phyloP scores from a whole-genome alignment of 805 yeast genomes.

The Hanseniaspora mollemarum region DNA sequence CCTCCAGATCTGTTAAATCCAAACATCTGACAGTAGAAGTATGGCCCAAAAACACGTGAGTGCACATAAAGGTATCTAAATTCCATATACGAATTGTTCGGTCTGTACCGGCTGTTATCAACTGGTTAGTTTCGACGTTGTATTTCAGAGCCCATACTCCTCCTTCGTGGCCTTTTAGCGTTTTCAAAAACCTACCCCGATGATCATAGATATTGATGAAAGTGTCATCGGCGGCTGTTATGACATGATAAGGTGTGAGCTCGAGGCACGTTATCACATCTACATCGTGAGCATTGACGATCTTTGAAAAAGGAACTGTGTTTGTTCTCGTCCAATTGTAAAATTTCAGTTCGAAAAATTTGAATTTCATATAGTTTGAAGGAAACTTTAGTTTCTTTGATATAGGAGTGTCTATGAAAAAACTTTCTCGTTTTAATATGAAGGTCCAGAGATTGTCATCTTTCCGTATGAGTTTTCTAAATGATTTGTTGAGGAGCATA shows the following conservation, averaged over 20 bases:
- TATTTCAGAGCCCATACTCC: constrained; percentile 98
- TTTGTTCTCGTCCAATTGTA: constrained; percentile 70
- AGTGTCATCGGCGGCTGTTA: constrained; percentile 85
- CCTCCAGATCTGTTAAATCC: constrained; percentile 62
- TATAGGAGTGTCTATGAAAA: constrained; percentile 21
- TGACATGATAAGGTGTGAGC: constrained; percentile 78
- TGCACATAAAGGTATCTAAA: constrained; percentile 68
- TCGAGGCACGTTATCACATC: constrained; percentile 91
- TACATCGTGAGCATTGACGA: constrained; percentile 58
- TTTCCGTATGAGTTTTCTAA: constrained; percentile 56
- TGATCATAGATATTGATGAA: constrained; percentile 67
- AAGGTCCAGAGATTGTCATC: constrained; percentile 60
- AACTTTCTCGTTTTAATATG: constrained; percentile 49
- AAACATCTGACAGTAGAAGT: constrained; percentile 87
- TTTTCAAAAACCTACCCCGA: constrained; percentile 52
- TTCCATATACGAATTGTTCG: constrained; percentile 92
- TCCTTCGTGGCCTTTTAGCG: constrained; percentile 81
- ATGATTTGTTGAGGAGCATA: constrained; percentile 52
- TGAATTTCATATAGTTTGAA: constrained; percentile 36
- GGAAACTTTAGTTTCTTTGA: constrained; percentile 21
- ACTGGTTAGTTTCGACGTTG: constrained; percentile 49
- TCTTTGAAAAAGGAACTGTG: constrained; percentile 54
- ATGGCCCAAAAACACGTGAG: constrained; percentile 85
- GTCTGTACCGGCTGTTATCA: constrained; percentile 92
- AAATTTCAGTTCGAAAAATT: constrained; percentile 36